Conservation (phyloP, 257 asterid genomes). For the Scutellaria barbata region DNA sequence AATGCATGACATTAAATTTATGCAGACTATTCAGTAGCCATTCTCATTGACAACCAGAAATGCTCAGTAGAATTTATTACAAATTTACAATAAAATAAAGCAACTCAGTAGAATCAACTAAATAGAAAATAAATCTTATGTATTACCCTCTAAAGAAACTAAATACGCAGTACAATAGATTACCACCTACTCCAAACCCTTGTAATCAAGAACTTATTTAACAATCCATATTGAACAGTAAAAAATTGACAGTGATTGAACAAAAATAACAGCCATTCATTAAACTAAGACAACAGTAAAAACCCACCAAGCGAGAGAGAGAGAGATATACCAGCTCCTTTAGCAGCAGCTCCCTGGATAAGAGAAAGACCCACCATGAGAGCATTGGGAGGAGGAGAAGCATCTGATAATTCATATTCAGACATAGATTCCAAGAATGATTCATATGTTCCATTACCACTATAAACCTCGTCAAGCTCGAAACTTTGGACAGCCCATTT, state of each 20-base stretch:
- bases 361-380: conserved; percentile 76
- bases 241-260: background rate
- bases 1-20: background rate
- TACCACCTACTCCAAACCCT: background rate
- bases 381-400: conserved; percentile 46
- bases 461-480: conserved; percentile 53
- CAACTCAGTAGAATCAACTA: too few species aligned
- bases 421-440: conserved; percentile 49
- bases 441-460: conserved; percentile 48
- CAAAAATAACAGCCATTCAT: background rate
- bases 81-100: too few species aligned
- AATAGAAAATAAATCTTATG: background rate
- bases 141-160: conserved; percentile 1
- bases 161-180: too few species aligned
- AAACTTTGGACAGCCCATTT: conserved; percentile 46
- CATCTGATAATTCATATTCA: conserved; percentile 53
- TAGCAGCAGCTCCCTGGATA: conserved; percentile 77
- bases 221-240: background rate
- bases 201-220: background rate
- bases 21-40: background rate
- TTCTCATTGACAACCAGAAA: too few species aligned
- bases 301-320: background rate
- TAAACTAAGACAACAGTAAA: background rate
- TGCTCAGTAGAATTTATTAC: conserved; percentile 1
- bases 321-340: conserved; percentile 72